A percentile compares a stretch with the other conserved stretches of the same genome.
Evolutionary conservation across 768 basidiomycete genomes (phyloP).

Genomic region (Boletales sp.): DNA sequence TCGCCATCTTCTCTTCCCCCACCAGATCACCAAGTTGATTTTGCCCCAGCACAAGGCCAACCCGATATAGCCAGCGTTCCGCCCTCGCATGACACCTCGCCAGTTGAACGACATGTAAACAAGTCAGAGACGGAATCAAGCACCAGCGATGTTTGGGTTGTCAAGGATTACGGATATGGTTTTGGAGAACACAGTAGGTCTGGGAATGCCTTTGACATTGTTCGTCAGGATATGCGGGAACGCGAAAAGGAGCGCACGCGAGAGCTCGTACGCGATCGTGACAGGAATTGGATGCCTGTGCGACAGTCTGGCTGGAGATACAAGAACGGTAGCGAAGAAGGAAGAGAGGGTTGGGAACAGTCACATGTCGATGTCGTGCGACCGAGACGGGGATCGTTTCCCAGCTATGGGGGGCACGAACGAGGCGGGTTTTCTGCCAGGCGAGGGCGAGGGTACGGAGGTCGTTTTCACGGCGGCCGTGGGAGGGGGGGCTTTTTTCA

Average conservation of each 20-base stretch:
- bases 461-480: slow-evolving; percentile 37
- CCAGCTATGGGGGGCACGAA: slow-evolving; percentile 29
- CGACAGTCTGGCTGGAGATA: slow-evolving; percentile 20
- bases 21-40: neutral
- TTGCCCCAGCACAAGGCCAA: neutral
- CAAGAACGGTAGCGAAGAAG: slow-evolving; percentile 27
- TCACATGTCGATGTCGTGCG: slow-evolving; percentile 19
- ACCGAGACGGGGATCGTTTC: slow-evolving; percentile 33
- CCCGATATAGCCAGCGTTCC: neutral
- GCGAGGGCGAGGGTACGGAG: slow-evolving; percentile 36
- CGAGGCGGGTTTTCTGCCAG: slow-evolving; percentile 30
- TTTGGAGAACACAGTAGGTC: slow-evolving; percentile 47
- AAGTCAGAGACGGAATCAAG: slow-evolving; percentile 15
- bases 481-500: slow-evolving; percentile 31
- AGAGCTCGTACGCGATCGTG: slow-evolving; percentile 12
- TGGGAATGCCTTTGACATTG: slow-evolving; percentile 30
- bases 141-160: slow-evolving; percentile 44
- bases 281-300: slow-evolving; percentile 15
- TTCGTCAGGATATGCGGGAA: slow-evolving; percentile 29
- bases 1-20: neutral
- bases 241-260: slow-evolving; percentile 19
- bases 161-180: slow-evolving; percentile 62
- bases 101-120: slow-evolving; percentile 1
- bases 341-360: slow-evolving; percentile 21
- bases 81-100: neutral